Conservation (phyloP, 2,329 filamentous ascomycete genomes). For the Hypoxylon sp. region DNA sequence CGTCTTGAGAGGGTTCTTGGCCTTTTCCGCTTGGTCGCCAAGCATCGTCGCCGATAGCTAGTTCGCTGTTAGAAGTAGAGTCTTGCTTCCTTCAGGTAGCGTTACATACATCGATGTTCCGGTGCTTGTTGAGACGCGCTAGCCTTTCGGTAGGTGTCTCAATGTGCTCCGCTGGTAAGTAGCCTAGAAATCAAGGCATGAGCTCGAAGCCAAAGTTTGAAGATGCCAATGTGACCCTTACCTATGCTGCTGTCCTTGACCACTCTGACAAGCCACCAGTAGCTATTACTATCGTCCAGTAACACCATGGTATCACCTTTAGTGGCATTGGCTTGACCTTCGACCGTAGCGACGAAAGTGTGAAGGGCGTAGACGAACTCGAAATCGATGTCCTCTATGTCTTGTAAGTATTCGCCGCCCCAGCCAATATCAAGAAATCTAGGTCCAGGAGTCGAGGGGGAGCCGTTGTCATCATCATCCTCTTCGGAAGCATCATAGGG, state of each 20-base stretch:
- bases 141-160: conserved; percentile 96
- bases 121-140: conserved; percentile 95
- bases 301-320: conserved; percentile 99
- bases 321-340: conserved; percentile 97
- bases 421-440: conserved; percentile 80
- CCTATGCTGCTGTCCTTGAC: conserved; percentile 97
- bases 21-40: conserved; percentile 78
- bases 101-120: conserved; percentile 91
- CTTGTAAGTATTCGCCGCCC: conserved; percentile 88
- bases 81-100: background rate
- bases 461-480: conserved; percentile 77
- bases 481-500: conserved; percentile 64
- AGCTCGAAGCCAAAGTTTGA: conserved; percentile 8
- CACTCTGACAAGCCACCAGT: conserved; percentile 98
- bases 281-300: conserved; percentile 98
- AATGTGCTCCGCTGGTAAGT: conserved; percentile 96
- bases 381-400: conserved; percentile 98
- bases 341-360: conserved; percentile 97
- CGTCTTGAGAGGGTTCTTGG: conserved; percentile 85
- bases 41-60: conserved; percentile 75
- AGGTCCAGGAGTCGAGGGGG: conserved; percentile 66
- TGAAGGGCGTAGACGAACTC: conserved; percentile 99
- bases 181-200: conserved; percentile 70
- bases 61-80: conserved; percentile 51
- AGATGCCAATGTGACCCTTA: conserved; percentile 54